phyloP scores from a whole-genome alignment of 495 filamentous ascomycete genomes.

The Cercophora sp. region DNA sequence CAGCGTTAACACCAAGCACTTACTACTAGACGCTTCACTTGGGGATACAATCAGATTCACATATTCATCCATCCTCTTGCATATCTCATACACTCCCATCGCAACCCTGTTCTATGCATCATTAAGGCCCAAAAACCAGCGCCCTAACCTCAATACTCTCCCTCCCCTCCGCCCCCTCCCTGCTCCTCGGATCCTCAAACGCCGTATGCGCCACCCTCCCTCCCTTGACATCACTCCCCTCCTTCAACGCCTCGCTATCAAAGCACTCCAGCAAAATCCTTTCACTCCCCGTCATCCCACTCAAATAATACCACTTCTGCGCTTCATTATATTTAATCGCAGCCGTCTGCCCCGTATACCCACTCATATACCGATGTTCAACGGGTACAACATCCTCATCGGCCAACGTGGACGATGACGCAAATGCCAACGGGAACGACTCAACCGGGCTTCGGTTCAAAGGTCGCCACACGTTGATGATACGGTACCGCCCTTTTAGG shows the following conservation, averaged over 20 bases:
- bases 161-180: slow-evolving; percentile 53
- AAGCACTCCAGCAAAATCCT: slow-evolving; percentile 78
- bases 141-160: slow-evolving; percentile 89
- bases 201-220: slow-evolving; percentile 76
- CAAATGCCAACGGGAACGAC: slow-evolving; percentile 66
- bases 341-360: slow-evolving; percentile 71
- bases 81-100: neutral
- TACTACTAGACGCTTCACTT: too few species aligned
- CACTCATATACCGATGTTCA: slow-evolving; percentile 67
- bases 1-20: too few species aligned
- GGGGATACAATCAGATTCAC: too few species aligned
- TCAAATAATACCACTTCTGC: slow-evolving; percentile 75
- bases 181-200: slow-evolving; percentile 69
- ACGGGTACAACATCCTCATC: slow-evolving; percentile 66
- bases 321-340: slow-evolving; percentile 55
- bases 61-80: too few species aligned
- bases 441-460: slow-evolving; percentile 66
- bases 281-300: slow-evolving; percentile 72
- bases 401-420: slow-evolving; percentile 54
- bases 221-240: slow-evolving; percentile 47
- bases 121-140: slow-evolving; percentile 69
- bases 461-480: slow-evolving; percentile 87
- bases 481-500: slow-evolving; percentile 62
- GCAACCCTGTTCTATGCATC: too few species aligned
- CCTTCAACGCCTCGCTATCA: slow-evolving; percentile 55